Base-by-base conservation (phyloP, 768 basidiomycete species). In the Rhodosporidiobolus sp. region DNA sequence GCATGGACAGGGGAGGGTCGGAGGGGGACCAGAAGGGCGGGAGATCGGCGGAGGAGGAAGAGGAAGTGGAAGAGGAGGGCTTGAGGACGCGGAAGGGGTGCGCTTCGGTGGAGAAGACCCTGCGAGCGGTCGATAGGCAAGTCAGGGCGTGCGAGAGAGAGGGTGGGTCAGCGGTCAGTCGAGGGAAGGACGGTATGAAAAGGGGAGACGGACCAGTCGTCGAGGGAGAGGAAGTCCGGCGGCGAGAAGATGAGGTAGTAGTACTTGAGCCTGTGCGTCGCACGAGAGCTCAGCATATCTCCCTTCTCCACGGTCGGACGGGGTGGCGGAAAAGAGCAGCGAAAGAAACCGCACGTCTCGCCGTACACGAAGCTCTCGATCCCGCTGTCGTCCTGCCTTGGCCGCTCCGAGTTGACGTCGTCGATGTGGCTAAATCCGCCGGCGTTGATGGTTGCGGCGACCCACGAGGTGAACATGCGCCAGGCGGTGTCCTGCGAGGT, bases 1-100 rank as follows among this genome's bases (percentile, higher is more conserved):
- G 35, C 56, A 43, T 35, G 11, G 34, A 17, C 35, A 43, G 56
- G 8, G 56, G 22, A 3, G 56, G 34, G 9, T 10, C 20, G 24
- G 20, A 53, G 52, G 52, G 26, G 52, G 26, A 11, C 58, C 58
- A 59, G 43, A 59, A 59, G 26, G 58, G 58, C 26, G 58, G 3
- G 46, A 22, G 46, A 3, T 22, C 12, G 28, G n/a, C n/a, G n/a
- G 58, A 12, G 24, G 11, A 19, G 5, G 58, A 1, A n/a, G 58
- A 28, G 26, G 58, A 59, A 12, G 58, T 14, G 38, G 38, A 43
- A 43, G 38, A 59, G 58, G 43, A 3, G 55, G 55, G 55, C 28
- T 34, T 55, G 17, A 16, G 48, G 65, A 89, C 83, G 9, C 89
- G 90, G 19, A 91, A 82, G 22, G 90, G 88, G 78, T 91, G 91